Evolutionary conservation across 805 yeast genomes (phyloP).

Genomic region (Saccharomycopsis babjevae): DNA sequence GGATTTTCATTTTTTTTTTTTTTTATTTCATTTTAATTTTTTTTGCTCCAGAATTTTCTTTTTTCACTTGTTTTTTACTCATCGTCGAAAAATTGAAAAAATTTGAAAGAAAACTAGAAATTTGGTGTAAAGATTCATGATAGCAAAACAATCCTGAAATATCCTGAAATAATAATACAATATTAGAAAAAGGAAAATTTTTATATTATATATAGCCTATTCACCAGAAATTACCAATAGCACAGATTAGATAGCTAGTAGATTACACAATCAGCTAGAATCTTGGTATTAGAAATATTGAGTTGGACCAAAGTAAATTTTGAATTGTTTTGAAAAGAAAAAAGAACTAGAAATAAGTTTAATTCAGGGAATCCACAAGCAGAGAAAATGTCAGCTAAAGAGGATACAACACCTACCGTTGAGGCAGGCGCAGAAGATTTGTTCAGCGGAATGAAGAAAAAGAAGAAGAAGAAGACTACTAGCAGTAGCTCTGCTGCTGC

Average conservation of each 20-base stretch:
- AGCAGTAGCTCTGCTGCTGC: slow-evolving; percentile 23
- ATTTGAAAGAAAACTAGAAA: background rate
- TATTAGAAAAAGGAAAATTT: background rate
- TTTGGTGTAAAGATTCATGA: background rate
- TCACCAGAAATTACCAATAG: background rate
- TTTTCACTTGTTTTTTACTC: background rate
- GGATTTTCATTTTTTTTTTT: background rate
- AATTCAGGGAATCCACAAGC: background rate
- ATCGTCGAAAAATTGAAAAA: background rate
- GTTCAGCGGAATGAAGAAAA: slow-evolving; percentile 74
- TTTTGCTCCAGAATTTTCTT: background rate
- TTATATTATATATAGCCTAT: background rate
- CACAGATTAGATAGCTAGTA: no score
- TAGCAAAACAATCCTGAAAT: background rate
- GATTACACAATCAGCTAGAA: no score
- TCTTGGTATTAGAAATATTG: no score
- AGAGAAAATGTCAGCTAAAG: slow-evolving; percentile 2
- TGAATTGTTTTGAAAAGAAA: background rate
- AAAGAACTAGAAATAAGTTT: background rate
- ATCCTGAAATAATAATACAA: background rate
- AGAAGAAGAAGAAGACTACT: slow-evolving; percentile 56
- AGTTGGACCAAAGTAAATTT: no score
- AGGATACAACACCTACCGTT: slow-evolving; percentile 14
- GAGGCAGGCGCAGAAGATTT: slow-evolving; percentile 45
- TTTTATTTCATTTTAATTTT: background rate